Evolutionary conservation across 306 rosid genomes (phyloP).

Genomic region (Acacia melanoxylon): DNA sequence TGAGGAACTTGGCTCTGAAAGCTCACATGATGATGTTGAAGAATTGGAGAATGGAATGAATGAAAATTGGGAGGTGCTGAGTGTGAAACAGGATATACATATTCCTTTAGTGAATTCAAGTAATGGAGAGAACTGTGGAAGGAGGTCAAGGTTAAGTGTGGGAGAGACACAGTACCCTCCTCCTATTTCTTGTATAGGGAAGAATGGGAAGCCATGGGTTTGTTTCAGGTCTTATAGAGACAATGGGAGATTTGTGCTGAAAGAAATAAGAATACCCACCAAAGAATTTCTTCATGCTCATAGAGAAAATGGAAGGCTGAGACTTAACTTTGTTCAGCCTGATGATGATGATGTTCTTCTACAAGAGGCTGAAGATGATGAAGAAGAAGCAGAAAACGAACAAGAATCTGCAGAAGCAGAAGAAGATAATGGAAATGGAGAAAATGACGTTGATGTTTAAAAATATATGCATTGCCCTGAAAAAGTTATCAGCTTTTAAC

Average conservation of each 20-base stretch:
- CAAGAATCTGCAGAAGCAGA: neutral
- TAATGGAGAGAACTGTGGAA: slow-evolving; percentile 34
- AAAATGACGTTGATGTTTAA: neutral
- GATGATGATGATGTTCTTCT: slow-evolving; percentile 33
- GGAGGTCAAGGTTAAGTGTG: slow-evolving; percentile 40
- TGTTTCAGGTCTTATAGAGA: slow-evolving; percentile 64
- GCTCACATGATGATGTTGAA: slow-evolving; percentile 63
- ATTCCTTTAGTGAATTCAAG: neutral
- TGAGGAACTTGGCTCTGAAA: slow-evolving; percentile 72
- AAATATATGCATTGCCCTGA: neutral
- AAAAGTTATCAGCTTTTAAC: neutral
- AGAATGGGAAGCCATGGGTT: slow-evolving; percentile 71
- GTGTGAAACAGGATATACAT: neutral
- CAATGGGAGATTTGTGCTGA: slow-evolving; percentile 78
- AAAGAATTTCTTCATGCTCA: slow-evolving; percentile 75
- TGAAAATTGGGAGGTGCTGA: slow-evolving; percentile 25
- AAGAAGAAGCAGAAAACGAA: neutral
- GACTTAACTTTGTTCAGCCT: slow-evolving; percentile 56
- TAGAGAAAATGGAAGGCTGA: slow-evolving; percentile 83
- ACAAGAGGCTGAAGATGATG: neutral
- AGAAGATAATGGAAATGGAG: neutral
- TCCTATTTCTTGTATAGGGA: slow-evolving; percentile 77
- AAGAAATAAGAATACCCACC: slow-evolving; percentile 53
- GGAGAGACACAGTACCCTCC: slow-evolving; percentile 74
- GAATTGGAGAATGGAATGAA: slow-evolving; percentile 33